Evolutionary conservation across 2,329 filamentous ascomycete species (phyloP).

Genomic region (Talaromyces sp.): DNA sequence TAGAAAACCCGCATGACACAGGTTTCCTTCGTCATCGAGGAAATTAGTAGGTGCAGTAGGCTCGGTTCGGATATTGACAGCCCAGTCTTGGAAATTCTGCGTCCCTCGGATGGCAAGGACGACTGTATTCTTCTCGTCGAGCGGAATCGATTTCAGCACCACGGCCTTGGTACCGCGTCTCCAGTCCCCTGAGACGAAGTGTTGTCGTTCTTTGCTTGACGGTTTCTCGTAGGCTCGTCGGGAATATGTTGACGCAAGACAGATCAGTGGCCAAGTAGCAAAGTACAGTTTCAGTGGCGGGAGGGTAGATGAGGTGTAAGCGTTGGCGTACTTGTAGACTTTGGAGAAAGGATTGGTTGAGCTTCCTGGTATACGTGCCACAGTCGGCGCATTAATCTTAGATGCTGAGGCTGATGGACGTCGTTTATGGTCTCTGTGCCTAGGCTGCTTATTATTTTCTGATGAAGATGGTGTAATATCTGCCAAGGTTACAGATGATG

Average conservation of each 20-base stretch:
- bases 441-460: constrained; percentile 1
- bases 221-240: constrained; percentile 69
- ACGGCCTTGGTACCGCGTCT: constrained; percentile 76
- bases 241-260: constrained; percentile 74
- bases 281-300: constrained; percentile 68
- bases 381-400: constrained; percentile 8
- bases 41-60: constrained; percentile 66
- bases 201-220: constrained; percentile 59
- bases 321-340: constrained; percentile 75
- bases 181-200: constrained; percentile 70
- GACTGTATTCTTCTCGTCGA: constrained; percentile 73
- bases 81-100: constrained; percentile 79
- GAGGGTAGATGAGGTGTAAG: constrained; percentile 65
- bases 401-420: neutral
- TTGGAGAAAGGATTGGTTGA: constrained; percentile 64
- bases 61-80: constrained; percentile 71
- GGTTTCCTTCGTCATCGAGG: constrained; percentile 72
- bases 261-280: constrained; percentile 72
- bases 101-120: constrained; percentile 82
- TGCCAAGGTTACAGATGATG: neutral
- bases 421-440: neutral
- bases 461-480: neutral
- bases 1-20: constrained; percentile 78
- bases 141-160: constrained; percentile 75
- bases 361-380: constrained; percentile 21